Evolutionary conservation across 805 yeast genomes (phyloP), one percentile per base, ranked within the genome.

Genomic region (Teunomyces barrocoloradensis): DNA sequence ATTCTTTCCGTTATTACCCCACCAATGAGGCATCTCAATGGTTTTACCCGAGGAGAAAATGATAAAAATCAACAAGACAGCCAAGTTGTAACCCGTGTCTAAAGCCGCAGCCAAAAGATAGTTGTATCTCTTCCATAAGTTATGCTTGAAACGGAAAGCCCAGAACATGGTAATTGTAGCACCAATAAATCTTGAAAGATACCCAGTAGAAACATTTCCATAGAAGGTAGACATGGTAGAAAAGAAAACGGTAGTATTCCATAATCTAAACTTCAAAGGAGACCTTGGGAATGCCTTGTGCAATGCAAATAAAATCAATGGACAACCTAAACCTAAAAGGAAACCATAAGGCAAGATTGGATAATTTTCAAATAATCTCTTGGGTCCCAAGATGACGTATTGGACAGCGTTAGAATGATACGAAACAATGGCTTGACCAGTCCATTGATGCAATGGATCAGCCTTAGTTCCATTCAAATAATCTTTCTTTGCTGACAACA

Each of bases 401-500:
- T 74, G 79, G 23, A 77, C 68, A 9, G 81, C 77, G 53, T 76
- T 77, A 12, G 78, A 70, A 53, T 76, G 74, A 51, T 64, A 66
- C 13, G 65, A 58, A 25, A 66, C 60, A 32, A 77, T 64, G 3
- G 63, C 50, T 51, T 77, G 80, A 2, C 78, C 81, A 2, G 79
- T 76, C 81, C 81, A 77, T 54, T 77, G 81, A 47, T 74, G 75
- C 21, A 76, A 59, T 2, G 80, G 77, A 53, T 77, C 81, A 0
- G 46, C 55, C 28, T 59, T 58, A 9, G 55, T 49, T 1, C 76
- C 75, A 7, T 58, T 48, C 47, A 72, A 58, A 40, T 57, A 77
- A 6, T 64, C 66, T 20, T 66, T 61, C 51, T 77, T 78, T 23
- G 71, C 58, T 2, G 49, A 49, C 28, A 77, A 46, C 20, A 78